Evolutionary conservation across 805 yeast genomes (phyloP), one percentile per base, ranked within the genome.

Genomic region (Maudiozyma bulderi): DNA sequence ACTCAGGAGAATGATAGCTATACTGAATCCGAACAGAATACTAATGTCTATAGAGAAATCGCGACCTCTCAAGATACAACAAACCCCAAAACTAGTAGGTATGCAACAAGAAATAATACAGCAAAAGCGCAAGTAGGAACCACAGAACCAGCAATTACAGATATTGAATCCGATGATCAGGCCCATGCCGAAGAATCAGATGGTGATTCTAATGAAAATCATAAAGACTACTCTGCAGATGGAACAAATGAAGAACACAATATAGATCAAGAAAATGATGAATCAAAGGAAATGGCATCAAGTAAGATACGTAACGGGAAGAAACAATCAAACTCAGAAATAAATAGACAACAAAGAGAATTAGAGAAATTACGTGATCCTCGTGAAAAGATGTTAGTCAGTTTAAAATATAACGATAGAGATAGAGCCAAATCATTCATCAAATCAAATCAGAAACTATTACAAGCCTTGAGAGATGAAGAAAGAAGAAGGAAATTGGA

Each of bases 321-420:
- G n/a, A 20, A 20, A 20, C 3, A 28, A 26, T 8, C 42, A 39
- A 26, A 8, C 28, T 30, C 47, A 10, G 52, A 50, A 29, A 37
- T 51, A 15, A 50, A 42, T 32, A 54, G 52, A 39, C 59, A 60
- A 47, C 66, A 63, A 44, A 55, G 52, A 40, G 63, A 64, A 47
- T 49, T 65, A 32, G 67, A 65, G 32, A 60, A 57, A 46, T 52
- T 64, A 47, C 54, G 69, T 34, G 66, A 65, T 46, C 54, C 60
- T 2, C 52, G 65, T 31, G 69, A 65, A 35, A 59, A 56, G 42
- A 65, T 65, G 69, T 51, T 65, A n/a, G 66, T 62, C 6, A 59
- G 57, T 41, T 56, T 65, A 60, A 65, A 65, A 50, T 65, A 65
- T 47, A 65, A 63, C 40, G 69, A 65, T 43, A 58, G 67, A 44